Evolutionary conservation across 192 early-diverging fungal genomes (phyloP).

Genomic region (Backusella australiensis): DNA sequence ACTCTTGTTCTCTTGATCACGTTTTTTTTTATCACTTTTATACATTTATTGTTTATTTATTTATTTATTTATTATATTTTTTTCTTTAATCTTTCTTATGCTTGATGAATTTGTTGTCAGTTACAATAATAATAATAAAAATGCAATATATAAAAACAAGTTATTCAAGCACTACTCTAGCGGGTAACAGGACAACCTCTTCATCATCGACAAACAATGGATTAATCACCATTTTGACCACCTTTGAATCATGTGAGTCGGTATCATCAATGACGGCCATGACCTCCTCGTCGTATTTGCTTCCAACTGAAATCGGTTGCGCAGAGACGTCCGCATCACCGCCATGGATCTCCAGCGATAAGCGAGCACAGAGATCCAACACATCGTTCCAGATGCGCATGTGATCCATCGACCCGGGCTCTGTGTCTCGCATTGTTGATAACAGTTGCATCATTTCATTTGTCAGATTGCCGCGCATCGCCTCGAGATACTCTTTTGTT

Average conservation of each 20-base stretch:
- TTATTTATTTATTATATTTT: background rate
- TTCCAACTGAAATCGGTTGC: slow-evolving; percentile 25
- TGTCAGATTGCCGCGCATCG: slow-evolving; percentile 20
- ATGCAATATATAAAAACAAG: background rate
- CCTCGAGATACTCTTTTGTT: slow-evolving; percentile 35
- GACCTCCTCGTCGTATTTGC: slow-evolving; percentile 30
- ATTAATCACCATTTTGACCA: slow-evolving; percentile 29
- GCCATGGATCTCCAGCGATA: slow-evolving; percentile 37
- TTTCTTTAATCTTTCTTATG: background rate
- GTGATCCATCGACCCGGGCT: background rate
- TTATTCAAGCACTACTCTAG: slow-evolving; percentile 33
- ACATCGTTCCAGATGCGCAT: slow-evolving; percentile 20
- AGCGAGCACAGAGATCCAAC: slow-evolving; percentile 14
- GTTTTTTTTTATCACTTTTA: background rate
- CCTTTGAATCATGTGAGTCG: slow-evolving; percentile 14
- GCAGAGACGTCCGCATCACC: slow-evolving; percentile 35
- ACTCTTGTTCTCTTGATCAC: background rate
- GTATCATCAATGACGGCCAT: slow-evolving; percentile 28
- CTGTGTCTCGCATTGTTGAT: slow-evolving; percentile 4
- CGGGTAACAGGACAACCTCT: slow-evolving; percentile 26
- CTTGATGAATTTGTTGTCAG: background rate
- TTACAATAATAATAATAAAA: background rate
- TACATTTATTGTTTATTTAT: background rate
- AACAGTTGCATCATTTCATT: background rate
- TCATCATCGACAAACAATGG: slow-evolving; percentile 38